A percentile compares a stretch with the other conserved stretches of the same genome.
These are phyloP conservation scores for Acanthamoeba polyphaga DNA, from an alignment of 208 protist genomes.

Conservation along the genomic window DNA sequence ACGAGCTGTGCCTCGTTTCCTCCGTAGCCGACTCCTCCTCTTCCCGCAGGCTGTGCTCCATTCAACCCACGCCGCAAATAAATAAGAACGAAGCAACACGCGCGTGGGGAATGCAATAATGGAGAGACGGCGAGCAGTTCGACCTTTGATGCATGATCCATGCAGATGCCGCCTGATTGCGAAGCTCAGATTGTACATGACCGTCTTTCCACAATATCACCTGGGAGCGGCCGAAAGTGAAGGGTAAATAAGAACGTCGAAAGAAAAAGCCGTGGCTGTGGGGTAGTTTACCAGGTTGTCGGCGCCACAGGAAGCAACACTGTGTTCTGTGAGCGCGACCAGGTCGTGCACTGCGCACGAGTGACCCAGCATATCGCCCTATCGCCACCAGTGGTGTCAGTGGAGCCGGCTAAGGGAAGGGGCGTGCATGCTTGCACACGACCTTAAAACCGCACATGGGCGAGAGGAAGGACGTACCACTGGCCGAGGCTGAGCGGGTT, in stretches of 20 bases:
- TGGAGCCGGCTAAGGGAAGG: no score
- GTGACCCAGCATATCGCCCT: slow-evolving; percentile 69
- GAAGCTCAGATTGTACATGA: slow-evolving; percentile 5
- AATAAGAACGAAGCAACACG: background rate
- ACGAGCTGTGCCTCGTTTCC: slow-evolving; percentile 9
- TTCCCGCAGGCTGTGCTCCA: background rate
- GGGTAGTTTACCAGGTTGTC: slow-evolving; percentile 14
- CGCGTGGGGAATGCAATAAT: no score
- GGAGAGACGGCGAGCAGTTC: background rate
- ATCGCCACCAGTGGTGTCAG: background rate
- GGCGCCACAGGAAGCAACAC: slow-evolving; percentile 9
- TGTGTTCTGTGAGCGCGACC: slow-evolving; percentile 20
- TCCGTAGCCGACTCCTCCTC: background rate
- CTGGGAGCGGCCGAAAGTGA: background rate
- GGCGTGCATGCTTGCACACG: no score
- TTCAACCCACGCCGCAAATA: no score
- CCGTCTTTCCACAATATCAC: slow-evolving; percentile 65
- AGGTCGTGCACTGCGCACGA: slow-evolving; percentile 44
- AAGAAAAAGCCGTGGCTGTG: background rate
- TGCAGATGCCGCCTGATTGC: slow-evolving; percentile 27
- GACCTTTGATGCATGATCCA: slow-evolving; percentile 37
- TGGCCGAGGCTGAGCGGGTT: background rate
- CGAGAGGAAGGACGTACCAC: background rate
- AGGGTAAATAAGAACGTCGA: background rate
- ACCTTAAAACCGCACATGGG: background rate